Evolutionary conservation across 371 early-diverging fungal genomes (phyloP), one percentile per base, ranked within the genome.

Genomic region (Saksenaea vasiformis): DNA sequence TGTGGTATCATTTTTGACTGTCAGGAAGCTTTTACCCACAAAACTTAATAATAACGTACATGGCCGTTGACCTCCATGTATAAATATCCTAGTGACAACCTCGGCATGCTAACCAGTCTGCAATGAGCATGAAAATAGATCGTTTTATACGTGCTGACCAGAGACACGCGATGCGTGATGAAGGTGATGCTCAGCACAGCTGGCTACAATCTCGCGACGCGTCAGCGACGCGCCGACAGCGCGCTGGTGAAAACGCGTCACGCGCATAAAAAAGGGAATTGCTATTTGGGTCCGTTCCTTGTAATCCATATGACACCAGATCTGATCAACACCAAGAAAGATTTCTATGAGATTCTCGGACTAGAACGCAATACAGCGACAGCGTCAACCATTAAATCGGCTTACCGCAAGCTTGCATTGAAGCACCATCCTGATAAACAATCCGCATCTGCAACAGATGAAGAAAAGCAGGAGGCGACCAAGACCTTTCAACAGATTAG

Each of bases 391-490:
- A 93, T 98, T 65, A 92, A 91, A 60, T 90, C 88, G 65, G 94
- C 94, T 19, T 98, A 93, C 72, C 87, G 93, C 37, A 87, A 87
- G 66, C 85, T 96, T 60, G 93, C 93, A 2, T 79, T 94, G 56
- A 77, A 85, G 27, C 78, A 74, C 66, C 93, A 93, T 67, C 95
- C 95, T 3, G 96, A 96, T 68, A 96, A 94, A 64, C 88, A 91
- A 59, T 67, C 82, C 44, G 56, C 74, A 1, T 69, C 66, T 72
- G 87, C 73, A 62, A 87, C 71, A 28, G 88, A 90, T 24, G 66
- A 78, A 17, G 93, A 90, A 56, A 83, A 87, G 54, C 83, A 87
- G 56, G 80, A 90, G 69, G 92, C 91, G 68, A 90, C 90, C 13
- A 82, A 86, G 26, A 68, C 85, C 60, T 98, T 97, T 74, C 95